Conservation (phyloP, 305 asterid genomes). For the Fraxinus sp. region DNA sequence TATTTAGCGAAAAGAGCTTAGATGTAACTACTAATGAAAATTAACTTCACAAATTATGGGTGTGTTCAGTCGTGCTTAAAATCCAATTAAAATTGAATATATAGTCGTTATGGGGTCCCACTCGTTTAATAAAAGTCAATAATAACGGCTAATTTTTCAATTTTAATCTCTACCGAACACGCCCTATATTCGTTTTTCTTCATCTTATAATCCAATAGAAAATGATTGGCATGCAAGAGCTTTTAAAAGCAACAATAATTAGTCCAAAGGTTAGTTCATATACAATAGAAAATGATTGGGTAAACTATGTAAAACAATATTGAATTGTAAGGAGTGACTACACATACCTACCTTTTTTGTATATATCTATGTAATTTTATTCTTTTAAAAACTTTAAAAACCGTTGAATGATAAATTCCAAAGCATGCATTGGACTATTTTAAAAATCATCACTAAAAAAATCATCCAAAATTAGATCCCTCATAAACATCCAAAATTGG, state of each 20-base stretch:
- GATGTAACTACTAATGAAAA: neutral
- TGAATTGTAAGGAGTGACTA: neutral
- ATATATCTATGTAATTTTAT: neutral
- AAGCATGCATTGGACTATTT: neutral
- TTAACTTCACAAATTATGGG: neutral
- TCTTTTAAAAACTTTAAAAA: neutral
- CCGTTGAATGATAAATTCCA: neutral
- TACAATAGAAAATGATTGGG: neutral
- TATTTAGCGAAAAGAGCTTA: neutral
- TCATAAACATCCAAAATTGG: neutral
- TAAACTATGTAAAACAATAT: neutral
- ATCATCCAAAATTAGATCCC: neutral
- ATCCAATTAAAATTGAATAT: no score
- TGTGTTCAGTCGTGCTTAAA: neutral
- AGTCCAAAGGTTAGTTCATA: neutral
- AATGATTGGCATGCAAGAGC: neutral
- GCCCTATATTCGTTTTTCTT: neutral
- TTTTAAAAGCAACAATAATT: neutral
- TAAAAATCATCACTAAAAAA: neutral
- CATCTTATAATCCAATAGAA: neutral
- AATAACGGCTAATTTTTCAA: no score
- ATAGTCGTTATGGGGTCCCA: no score
- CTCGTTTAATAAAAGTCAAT: no score
- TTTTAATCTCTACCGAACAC: no score
- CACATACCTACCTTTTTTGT: neutral